phyloP scores from a whole-genome alignment of 768 basidiomycete species.

The Kwoniella shandongensis region DNA sequence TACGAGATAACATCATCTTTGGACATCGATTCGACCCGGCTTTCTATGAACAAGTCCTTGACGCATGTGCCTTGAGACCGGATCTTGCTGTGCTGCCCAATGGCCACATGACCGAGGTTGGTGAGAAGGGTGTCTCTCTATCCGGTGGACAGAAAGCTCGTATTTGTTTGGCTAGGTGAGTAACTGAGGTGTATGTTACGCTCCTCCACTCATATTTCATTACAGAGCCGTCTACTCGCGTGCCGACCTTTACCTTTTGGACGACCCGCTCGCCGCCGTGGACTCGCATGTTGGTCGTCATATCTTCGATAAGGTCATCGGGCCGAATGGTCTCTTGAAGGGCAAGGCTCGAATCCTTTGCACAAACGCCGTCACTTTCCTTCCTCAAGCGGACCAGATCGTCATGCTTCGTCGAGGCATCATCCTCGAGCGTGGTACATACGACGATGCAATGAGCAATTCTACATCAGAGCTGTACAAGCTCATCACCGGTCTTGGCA shows the following conservation, averaged over 20 bases:
- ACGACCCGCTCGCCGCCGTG: slow-evolving; percentile 78
- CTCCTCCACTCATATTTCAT: not conserved
- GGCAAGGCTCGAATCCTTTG: slow-evolving; percentile 81
- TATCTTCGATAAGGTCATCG: slow-evolving; percentile 73
- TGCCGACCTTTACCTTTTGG: slow-evolving; percentile 86
- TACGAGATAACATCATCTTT: slow-evolving; percentile 89
- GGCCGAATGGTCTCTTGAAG: slow-evolving; percentile 76
- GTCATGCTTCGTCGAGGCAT: slow-evolving; percentile 76
- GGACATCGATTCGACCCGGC: slow-evolving; percentile 81
- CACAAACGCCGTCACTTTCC: slow-evolving; percentile 83
- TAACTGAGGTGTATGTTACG: not conserved
- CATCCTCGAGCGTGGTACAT: slow-evolving; percentile 73
- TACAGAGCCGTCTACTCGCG: slow-evolving; percentile 74
- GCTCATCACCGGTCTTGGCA: slow-evolving; percentile 60
- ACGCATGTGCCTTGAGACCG: slow-evolving; percentile 77
- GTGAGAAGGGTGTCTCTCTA: slow-evolving; percentile 52
- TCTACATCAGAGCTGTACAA: slow-evolving; percentile 68
- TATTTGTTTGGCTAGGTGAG: slow-evolving; percentile 60
- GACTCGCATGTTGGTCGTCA: slow-evolving; percentile 47
- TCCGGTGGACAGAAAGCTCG: slow-evolving; percentile 54
- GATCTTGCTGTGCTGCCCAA: slow-evolving; percentile 77
- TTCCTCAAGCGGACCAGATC: slow-evolving; percentile 73
- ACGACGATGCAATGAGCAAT: slow-evolving; percentile 61
- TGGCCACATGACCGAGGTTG: slow-evolving; percentile 62
- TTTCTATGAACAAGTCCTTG: slow-evolving; percentile 49